Conservation (phyloP, 106 monocot genomes). For the Phalaenopsis aphrodite region DNA sequence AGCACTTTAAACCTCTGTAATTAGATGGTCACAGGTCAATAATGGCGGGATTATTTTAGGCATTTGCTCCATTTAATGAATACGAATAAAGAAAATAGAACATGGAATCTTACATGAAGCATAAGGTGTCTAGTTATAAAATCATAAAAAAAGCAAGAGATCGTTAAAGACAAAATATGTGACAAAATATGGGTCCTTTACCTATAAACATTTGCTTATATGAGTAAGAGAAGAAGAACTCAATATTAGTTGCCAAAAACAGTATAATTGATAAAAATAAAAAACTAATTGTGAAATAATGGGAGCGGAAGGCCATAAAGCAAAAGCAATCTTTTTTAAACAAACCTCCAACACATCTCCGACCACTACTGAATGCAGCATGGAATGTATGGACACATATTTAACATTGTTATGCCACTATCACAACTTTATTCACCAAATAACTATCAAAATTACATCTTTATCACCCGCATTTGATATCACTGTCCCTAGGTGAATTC, state of each 20-base stretch:
- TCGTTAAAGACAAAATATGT: not conserved
- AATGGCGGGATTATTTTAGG: too few species aligned
- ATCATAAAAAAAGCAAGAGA: not conserved
- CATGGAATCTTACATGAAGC: not conserved
- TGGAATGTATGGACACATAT: not conserved
- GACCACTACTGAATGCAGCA: not conserved
- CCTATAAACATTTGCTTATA: not conserved
- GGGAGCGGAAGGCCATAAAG: not conserved
- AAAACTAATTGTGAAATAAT: not conserved
- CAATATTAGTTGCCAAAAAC: not conserved
- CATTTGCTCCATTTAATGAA: not conserved
- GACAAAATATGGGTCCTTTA: not conserved
- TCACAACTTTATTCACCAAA: not conserved
- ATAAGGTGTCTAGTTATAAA: not conserved
- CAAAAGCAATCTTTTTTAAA: not conserved
- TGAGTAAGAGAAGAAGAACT: not conserved
- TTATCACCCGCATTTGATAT: not conserved
- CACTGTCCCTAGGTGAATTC: not conserved
- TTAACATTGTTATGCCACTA: not conserved
- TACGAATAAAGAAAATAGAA: not conserved
- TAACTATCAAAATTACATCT: not conserved
- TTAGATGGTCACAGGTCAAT: too few species aligned
- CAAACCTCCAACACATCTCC: not conserved
- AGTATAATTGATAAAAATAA: not conserved
- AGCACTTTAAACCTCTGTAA: too few species aligned